Evolutionary conservation across 2,329 filamentous ascomycete genomes (phyloP), one percentile per base, ranked within the genome.

Genomic region (Epichloe scottii): DNA sequence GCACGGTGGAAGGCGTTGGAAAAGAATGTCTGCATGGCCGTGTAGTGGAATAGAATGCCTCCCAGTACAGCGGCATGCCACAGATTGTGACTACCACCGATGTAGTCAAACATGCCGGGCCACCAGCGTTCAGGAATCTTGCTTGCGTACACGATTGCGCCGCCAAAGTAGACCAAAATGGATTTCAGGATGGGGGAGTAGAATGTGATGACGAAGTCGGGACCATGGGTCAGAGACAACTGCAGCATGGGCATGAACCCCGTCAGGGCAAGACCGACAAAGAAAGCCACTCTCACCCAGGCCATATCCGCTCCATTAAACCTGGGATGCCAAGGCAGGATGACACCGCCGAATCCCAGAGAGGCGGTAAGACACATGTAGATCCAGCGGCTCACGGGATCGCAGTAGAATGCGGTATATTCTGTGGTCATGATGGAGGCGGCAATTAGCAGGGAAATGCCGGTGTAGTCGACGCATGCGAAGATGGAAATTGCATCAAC

Each of bases 361-460:
- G 84, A 65, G 52, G 87, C 84, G 2, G 93, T 97, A 47, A 87
- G 73, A 41, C 77, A 68, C 73, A 98, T 93, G 69, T 97, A 98
- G 12, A 79, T 74, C 78, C 85, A 93, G 51, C 90, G 85, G 58
- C 86, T 90, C 45, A 86, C 62, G 3, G 93, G 90, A 62, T 98
- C 93, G 71, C 93, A 96, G 73, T 98, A 98, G 68, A 98, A 98
- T 23, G 91, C 93, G 0, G 93, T 96, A 71, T 97, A 98, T 66
- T 98, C 93, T 37, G 89, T 95, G 2, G 93, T 96, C 79, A 97
- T 89, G 71, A 98, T 98, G 51, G 88, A 95, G 10, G 93, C 89
- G 2, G 93, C 89, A 49, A 98, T 93, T 26, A 98, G 79, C 48
- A 98, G 75, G 1, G 90, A 95, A 58, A 98, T 98, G 51, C 93